A percentile compares a stretch with the other conserved stretches of the same genome.
Conservation (phyloP, 257 asterid species). For the Coffea eugenioides region DNA sequence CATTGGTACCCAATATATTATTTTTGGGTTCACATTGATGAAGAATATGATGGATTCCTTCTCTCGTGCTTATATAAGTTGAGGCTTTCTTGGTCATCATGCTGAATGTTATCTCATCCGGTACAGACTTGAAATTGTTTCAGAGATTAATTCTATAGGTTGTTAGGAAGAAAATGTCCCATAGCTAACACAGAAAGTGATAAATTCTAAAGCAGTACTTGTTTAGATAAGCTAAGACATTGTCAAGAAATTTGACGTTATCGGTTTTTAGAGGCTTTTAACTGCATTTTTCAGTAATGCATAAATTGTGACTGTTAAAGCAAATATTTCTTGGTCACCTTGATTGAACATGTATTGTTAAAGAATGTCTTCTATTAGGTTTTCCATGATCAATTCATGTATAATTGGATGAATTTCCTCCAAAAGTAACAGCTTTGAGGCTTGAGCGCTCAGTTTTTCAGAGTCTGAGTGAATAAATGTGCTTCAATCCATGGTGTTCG, state of each 20-base stretch:
- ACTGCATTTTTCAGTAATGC: background rate
- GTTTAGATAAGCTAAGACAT: background rate
- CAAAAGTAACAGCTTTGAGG: background rate
- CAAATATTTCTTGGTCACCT: background rate
- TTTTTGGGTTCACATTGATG: background rate
- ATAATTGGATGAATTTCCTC: conserved; percentile 1
- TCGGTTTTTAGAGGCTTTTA: background rate
- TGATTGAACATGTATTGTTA: background rate
- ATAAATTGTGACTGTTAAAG: background rate
- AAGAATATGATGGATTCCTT: background rate
- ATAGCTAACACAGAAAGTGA: background rate
- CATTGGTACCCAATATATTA: background rate
- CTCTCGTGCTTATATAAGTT: conserved; percentile 16
- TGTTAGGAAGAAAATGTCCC: background rate
- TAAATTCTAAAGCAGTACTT: background rate
- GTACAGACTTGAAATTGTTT: background rate
- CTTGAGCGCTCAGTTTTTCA: background rate
- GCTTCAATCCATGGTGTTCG: too few relatives aligned
- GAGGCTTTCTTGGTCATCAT: conserved; percentile 15
- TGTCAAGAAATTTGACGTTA: background rate
- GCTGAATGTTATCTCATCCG: conserved; percentile 6
- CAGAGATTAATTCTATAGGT: background rate
- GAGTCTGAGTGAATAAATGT: background rate
- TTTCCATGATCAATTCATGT: background rate
- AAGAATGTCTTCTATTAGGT: background rate